Base-by-base conservation (phyloP, 1,284 basidiomycete species). In the Tilletia caries region DNA sequence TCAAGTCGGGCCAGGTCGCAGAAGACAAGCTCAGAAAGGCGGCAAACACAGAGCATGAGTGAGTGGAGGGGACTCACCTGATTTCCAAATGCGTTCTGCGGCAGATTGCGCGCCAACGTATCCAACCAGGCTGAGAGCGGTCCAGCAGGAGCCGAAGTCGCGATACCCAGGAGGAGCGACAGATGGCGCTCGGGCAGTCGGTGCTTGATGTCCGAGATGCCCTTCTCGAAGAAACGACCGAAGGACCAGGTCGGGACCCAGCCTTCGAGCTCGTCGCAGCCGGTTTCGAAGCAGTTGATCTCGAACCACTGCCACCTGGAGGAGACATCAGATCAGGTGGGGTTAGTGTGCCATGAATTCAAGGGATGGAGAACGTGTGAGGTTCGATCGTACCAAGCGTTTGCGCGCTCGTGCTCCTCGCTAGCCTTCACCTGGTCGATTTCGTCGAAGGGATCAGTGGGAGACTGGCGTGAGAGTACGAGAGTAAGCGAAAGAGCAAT, bases 201-300 rank as follows among this genome's bases (percentile, higher is more conserved):
- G 37, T 76, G 67, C n/a, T 72, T 69, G 41, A 62, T 23, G n/a
- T 62, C 58, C 3, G 79, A 81, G 18, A 64, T 65, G 1, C 79
- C 80, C 15, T 73, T 74, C 23, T 77, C 70, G 65, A 82, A 84
- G 0, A 74, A 70, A n/a, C 83, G 70, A 0, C 83, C 82, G 70
- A 81, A 84, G 0, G 76, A 73, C 82, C 82, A 84, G 3, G 81
- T 82, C 12, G 83, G 83, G 18, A 83, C 77, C 75, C 80, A 84
- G 13, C 79, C 82, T 50, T 82, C 75, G 18, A 79, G 75, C 58
- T 82, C 81, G 65, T 79, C 76, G 27, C 74, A 78, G 1, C 83
- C 83, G 2, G 82, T 73, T 68, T 83, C 83, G 50, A 82, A 73
- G 0, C 82, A 82, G 3, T 76, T 75, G 27, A 79, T 74, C 67